Evolutionary conservation across 371 early-diverging fungal species (phyloP).

Genomic region (Rhizoclosmatium hyalinum): DNA sequence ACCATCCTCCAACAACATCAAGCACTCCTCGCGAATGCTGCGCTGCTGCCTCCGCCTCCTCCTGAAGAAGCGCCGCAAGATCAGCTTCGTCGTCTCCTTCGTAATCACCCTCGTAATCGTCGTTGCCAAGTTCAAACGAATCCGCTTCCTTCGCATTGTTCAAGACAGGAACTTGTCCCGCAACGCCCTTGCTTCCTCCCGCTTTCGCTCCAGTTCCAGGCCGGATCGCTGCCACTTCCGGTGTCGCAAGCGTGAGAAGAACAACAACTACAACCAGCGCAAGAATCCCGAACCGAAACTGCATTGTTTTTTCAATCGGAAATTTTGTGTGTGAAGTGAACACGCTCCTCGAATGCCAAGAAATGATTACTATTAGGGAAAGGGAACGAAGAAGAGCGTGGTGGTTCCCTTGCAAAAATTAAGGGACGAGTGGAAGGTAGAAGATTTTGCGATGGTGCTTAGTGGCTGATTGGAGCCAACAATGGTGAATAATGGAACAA

Average conservation of each 20-base stretch:
- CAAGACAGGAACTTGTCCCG: not conserved
- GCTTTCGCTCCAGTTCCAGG: not conserved
- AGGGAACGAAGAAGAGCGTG: too few species aligned
- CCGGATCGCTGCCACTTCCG: not conserved
- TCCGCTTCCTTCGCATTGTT: not conserved
- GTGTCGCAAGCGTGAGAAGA: not conserved
- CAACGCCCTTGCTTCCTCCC: not conserved
- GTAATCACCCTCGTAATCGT: not conserved
- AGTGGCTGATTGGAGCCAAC: too few species aligned
- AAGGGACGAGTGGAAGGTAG: too few species aligned
- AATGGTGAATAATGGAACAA: too few species aligned
- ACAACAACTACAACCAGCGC: not conserved
- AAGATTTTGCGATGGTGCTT: too few species aligned
- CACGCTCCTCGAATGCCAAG: too few species aligned
- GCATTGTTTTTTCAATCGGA: too few species aligned
- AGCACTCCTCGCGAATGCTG: not conserved
- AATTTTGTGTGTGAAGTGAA: too few species aligned
- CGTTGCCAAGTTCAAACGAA: not conserved
- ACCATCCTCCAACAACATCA: not conserved
- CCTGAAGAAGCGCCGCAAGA: not conserved
- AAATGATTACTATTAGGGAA: too few species aligned
- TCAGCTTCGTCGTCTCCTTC: slow-evolving; percentile 2
- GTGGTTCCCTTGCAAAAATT: too few species aligned
- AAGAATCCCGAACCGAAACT: too few species aligned
- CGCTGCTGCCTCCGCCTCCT: not conserved